These are phyloP conservation scores for Moesziomyces parantarcticus DNA, from an alignment of 1,284 basidiomycete species.

Conservation along the genomic window DNA sequence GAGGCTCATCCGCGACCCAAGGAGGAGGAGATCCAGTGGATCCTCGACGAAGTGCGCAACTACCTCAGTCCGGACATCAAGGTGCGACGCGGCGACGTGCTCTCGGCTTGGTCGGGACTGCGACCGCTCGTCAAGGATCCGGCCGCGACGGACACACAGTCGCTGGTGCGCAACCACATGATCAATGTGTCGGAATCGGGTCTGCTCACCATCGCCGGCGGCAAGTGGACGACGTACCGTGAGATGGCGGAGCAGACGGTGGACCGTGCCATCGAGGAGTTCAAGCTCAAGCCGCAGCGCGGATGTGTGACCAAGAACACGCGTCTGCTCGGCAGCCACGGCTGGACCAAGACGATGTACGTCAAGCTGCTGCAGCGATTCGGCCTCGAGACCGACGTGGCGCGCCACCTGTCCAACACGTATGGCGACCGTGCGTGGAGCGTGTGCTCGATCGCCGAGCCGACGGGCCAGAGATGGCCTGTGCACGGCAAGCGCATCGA, in stretches of 20 bases:
- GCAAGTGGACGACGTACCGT: conserved; percentile 96
- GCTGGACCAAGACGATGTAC: conserved; percentile 96
- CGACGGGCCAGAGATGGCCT: conserved; percentile 84
- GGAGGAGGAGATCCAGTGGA: conserved; percentile 97
- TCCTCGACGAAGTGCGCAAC: conserved; percentile 87
- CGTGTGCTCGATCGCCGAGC: conserved; percentile 82
- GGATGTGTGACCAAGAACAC: conserved; percentile 82
- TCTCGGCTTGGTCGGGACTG: conserved; percentile 93
- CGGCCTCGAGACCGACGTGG: conserved; percentile 90
- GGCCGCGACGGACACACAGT: conserved; percentile 81
- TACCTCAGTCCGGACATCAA: conserved; percentile 93
- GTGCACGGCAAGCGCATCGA: conserved; percentile 83
- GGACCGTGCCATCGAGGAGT: conserved; percentile 85
- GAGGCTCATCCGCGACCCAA: conserved; percentile 82
- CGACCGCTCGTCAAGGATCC: conserved; percentile 90
- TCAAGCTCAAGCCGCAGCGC: conserved; percentile 74
- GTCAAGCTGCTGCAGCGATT: conserved; percentile 88
- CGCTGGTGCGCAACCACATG: conserved; percentile 92
- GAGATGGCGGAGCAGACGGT: conserved; percentile 97
- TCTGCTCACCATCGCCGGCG: conserved; percentile 92
- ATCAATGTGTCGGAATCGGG: conserved; percentile 85
- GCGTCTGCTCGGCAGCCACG: conserved; percentile 90
- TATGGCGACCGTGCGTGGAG: conserved; percentile 98
- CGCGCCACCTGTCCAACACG: conserved; percentile 89
- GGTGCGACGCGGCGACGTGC: conserved; percentile 94